These are phyloP conservation scores for Trametes polyzona DNA, from an alignment of 1,284 basidiomycete genomes.

Conservation along the genomic window DNA sequence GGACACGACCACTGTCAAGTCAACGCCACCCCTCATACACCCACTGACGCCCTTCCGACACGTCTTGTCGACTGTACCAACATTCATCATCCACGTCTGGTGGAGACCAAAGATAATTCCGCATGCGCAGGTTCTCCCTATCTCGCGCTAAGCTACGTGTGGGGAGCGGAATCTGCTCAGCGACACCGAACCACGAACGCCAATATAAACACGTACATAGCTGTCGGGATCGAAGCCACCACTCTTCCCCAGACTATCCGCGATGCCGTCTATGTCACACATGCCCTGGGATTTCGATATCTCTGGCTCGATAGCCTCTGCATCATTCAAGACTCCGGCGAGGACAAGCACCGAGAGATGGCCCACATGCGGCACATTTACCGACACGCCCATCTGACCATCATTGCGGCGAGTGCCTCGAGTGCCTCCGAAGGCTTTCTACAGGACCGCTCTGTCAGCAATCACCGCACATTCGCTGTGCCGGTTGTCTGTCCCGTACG, in stretches of 20 bases:
- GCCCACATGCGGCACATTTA: background rate
- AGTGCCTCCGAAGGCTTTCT: background rate
- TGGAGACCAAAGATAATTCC: no score
- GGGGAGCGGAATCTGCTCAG: slow-evolving; percentile 12
- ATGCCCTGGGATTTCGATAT: background rate
- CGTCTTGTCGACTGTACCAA: no score
- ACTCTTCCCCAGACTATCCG: background rate
- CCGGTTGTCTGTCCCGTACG: no score
- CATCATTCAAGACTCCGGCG: slow-evolving; percentile 6
- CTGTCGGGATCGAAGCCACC: background rate
- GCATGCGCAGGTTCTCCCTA: no score
- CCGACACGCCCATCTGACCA: background rate
- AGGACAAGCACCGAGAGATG: slow-evolving; percentile 1
- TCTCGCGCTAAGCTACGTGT: slow-evolving; percentile 18
- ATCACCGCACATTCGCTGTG: no score
- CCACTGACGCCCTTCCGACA: no score
- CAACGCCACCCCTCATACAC: no score
- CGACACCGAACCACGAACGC: slow-evolving; percentile 3
- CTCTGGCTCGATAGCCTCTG: slow-evolving; percentile 5
- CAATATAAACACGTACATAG: background rate
- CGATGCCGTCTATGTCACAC: background rate
- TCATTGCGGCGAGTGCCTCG: background rate
- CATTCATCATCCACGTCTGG: no score
- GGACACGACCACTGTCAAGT: no score
- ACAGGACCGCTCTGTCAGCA: background rate